Base-by-base conservation (phyloP, 1,139 yeast species). In the Debaryomycetaceae sp. region DNA sequence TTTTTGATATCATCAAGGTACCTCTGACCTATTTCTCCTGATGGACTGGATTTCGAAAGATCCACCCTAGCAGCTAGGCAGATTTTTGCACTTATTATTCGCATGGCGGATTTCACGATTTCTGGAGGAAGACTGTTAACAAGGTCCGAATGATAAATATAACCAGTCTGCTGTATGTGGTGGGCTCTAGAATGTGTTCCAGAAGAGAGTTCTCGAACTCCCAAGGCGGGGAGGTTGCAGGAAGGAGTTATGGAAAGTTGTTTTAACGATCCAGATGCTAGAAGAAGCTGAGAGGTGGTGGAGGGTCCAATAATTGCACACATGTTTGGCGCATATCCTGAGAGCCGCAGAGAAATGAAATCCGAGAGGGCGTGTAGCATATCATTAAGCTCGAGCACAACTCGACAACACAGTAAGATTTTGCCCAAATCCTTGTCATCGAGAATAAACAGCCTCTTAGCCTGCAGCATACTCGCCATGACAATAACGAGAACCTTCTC, bases 41-140 rank as follows among this genome's bases (percentile, higher is more conserved):
- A 76, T 0, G 75, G 64, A 38, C 63, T 63, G 1, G 78, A 65
- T 41, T 65, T 63, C 5, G 75, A 58, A 27, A 74, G 60, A 59
- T 93, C 99, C 5, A 91, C 75, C 48, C 99, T 72, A 0, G 98
- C 91, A 0, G 97, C 95, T 8, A 95, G 66, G 0, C 87, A 76
- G 1, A 88, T 69, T 57, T 91, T 93, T 0, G 87, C 96, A 42
- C 96, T 79, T 0, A 88, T 68, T 49, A 89, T 83, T 47, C 97
- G 70, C 72, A 89, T 73, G 4, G 91, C 95, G 52, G 85, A 86
- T 45, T 79, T 78, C 42, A 83, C 75, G 14, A 78, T 65, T 40
- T 81, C 85, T 1, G 76, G 76, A 0, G 95, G 85, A 42, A 77
- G 68, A 60, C 47, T 64, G 43, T 75, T 80, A 1, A 84, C 74